A percentile compares a stretch with the other conserved stretches of the same genome.
Conservation (phyloP, 1,284 basidiomycete species). For the Austroboletus rostrupii region DNA sequence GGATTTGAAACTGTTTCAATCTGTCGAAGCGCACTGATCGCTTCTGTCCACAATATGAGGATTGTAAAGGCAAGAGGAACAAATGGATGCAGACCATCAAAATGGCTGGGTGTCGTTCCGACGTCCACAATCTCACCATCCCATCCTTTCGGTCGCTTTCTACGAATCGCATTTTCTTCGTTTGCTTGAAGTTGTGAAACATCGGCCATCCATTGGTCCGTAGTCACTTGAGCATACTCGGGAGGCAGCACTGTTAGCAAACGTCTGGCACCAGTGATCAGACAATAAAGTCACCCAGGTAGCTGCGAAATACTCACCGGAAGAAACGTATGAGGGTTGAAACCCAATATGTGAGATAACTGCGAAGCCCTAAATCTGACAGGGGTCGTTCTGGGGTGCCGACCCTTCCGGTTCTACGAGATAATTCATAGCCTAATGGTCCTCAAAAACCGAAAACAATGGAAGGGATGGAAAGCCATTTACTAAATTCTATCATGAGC, state of each 20-base stretch:
- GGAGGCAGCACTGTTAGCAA: conserved; percentile 58
- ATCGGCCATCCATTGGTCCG: conserved; percentile 41
- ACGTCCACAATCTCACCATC: conserved; percentile 52
- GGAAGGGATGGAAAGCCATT: conserved; percentile 19
- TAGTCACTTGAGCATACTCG: conserved; percentile 41
- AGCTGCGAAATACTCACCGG: conserved; percentile 40
- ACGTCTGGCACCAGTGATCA: conserved; percentile 36
- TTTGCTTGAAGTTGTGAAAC: conserved; percentile 35
- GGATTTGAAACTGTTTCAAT: conserved; percentile 53
- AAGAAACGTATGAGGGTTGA: conserved; percentile 83
- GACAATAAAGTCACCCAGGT: neutral
- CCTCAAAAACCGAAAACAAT: neutral
- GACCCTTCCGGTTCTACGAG: conserved; percentile 68
- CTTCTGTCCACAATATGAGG: conserved; percentile 32
- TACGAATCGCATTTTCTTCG: conserved; percentile 38
- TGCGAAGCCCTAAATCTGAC: conserved; percentile 87
- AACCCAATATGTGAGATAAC: conserved; percentile 92
- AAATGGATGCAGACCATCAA: conserved; percentile 31
- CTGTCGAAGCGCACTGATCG: conserved; percentile 44
- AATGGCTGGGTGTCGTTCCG: conserved; percentile 19
- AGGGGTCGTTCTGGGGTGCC: conserved; percentile 95
- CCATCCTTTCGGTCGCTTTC: conserved; percentile 61
- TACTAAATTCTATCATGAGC: conserved; percentile 97
- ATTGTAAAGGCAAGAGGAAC: neutral
- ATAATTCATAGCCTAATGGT: conserved; percentile 78